Conservation (phyloP, 495 filamentous ascomycete species). For the Daldinia decipiens region DNA sequence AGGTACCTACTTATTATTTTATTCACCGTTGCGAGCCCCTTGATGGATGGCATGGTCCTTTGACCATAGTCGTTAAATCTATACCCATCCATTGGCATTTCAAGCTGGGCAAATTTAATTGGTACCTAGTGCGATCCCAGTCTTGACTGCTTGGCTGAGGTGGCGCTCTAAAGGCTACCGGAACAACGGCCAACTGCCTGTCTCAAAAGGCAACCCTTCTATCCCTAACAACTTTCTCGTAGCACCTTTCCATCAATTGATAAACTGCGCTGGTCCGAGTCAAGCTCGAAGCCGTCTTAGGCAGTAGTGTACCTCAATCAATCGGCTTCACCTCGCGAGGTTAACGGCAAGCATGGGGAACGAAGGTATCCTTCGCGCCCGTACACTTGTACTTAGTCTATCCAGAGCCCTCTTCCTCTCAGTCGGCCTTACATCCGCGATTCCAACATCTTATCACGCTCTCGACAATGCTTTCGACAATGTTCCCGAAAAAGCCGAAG, state of each 20-base stretch:
- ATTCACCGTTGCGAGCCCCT: conserved; percentile 4
- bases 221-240: conserved; percentile 1
- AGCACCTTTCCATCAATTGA: neutral
- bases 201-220: conserved; percentile 4
- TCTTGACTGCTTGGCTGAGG: conserved; percentile 13
- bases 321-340: conserved; percentile 4
- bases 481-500: conserved; percentile 53
- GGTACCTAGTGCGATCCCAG: neutral
- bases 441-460: conserved; percentile 47
- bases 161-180: neutral
- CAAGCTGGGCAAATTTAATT: conserved; percentile 9
- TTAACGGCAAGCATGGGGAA: conserved; percentile 35
- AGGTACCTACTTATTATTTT: neutral
- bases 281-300: neutral
- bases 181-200: conserved; percentile 17
- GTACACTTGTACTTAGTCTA: conserved; percentile 53
- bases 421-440: conserved; percentile 50
- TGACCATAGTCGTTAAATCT: conserved; percentile 22
- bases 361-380: conserved; percentile 52
- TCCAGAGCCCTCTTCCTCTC: conserved; percentile 53
- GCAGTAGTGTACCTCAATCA: neutral
- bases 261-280: conserved; percentile 4
- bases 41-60: conserved; percentile 30
- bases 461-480: conserved; percentile 46
- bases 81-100: conserved; percentile 12